These are phyloP conservation scores for Oenanthe sinensis DNA, from an alignment of 129 eudicot species.

Conservation along the genomic window DNA sequence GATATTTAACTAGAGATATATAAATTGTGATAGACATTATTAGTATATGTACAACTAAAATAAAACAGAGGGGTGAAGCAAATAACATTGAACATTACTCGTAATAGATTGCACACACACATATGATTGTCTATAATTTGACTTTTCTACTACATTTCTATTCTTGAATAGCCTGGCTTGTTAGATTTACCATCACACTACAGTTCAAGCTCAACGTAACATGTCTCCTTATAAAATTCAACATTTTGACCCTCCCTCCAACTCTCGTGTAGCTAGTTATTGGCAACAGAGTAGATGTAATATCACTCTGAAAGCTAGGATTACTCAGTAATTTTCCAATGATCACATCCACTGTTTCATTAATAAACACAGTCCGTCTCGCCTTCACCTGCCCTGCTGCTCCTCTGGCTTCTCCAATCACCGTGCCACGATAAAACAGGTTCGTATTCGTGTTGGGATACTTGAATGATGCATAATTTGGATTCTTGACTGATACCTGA, in stretches of 20 bases:
- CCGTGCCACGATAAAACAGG: conserved; percentile 34
- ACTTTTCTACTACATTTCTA: conserved; percentile 56
- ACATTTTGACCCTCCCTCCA: conserved; percentile 53
- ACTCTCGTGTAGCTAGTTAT: conserved; percentile 51
- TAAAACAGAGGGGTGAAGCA: background rate
- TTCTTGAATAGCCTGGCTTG: conserved; percentile 44
- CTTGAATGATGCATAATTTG: conserved; percentile 65
- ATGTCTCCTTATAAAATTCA: conserved; percentile 40
- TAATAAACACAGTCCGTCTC: conserved; percentile 52
- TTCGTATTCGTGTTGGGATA: conserved; percentile 50
- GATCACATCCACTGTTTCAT: conserved; percentile 40
- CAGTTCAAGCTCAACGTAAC: conserved; percentile 71
- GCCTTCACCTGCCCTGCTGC: conserved; percentile 60
- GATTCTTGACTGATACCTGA: conserved; percentile 71
- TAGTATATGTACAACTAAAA: background rate
- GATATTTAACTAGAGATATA: background rate
- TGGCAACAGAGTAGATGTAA: conserved; percentile 32
- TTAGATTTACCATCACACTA: conserved; percentile 44
- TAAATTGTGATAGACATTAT: too few species aligned
- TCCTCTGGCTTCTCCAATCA: conserved; percentile 58
- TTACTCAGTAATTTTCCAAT: conserved; percentile 24
- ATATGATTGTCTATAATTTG: conserved; percentile 23
- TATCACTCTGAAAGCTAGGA: conserved; percentile 36
- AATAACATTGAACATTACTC: background rate
- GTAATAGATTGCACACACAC: background rate